These are phyloP conservation scores for Plantago ovata DNA, from an alignment of 257 asterid species.

Conservation along the genomic window DNA sequence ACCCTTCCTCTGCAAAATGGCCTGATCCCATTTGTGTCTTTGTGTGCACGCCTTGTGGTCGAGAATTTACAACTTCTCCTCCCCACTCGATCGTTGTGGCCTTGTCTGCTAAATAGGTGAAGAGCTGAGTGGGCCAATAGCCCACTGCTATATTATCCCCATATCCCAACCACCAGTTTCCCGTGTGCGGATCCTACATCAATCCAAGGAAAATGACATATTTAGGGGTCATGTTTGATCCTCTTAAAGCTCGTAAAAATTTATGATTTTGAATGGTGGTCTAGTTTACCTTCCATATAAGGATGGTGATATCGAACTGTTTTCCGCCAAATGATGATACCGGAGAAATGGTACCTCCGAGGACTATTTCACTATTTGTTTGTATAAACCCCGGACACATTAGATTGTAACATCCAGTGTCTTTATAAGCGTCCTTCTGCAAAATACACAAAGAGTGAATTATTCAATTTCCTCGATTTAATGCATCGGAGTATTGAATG, in stretches of 20 bases:
- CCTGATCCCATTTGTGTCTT: constrained; percentile 93
- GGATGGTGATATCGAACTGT: constrained; percentile 76
- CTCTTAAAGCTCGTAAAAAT: background rate
- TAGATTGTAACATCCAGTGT: constrained; percentile 91
- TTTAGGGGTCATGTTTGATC: background rate
- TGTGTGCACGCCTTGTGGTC: constrained; percentile 57
- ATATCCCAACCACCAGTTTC: constrained; percentile 96
- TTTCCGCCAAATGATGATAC: constrained; percentile 41
- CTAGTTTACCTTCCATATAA: constrained; percentile 91
- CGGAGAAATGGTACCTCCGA: constrained; percentile 91
- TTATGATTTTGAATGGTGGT: no score
- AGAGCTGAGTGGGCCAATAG: constrained; percentile 86
- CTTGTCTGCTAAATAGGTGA: constrained; percentile 68
- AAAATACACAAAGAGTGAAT: background rate
- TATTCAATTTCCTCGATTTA: no score
- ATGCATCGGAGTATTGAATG: no score
- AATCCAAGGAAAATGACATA: background rate
- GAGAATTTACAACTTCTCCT: constrained; percentile 78
- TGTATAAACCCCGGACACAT: constrained; percentile 85
- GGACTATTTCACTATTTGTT: constrained; percentile 69
- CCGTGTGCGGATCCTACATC: constrained; percentile 73
- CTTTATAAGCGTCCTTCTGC: constrained; percentile 85
- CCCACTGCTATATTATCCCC: constrained; percentile 76
- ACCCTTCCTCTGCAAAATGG: constrained; percentile 70
- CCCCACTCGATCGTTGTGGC: constrained; percentile 98